Conservation (phyloP, 768 basidiomycete genomes). For the Hygrophorus russula region DNA sequence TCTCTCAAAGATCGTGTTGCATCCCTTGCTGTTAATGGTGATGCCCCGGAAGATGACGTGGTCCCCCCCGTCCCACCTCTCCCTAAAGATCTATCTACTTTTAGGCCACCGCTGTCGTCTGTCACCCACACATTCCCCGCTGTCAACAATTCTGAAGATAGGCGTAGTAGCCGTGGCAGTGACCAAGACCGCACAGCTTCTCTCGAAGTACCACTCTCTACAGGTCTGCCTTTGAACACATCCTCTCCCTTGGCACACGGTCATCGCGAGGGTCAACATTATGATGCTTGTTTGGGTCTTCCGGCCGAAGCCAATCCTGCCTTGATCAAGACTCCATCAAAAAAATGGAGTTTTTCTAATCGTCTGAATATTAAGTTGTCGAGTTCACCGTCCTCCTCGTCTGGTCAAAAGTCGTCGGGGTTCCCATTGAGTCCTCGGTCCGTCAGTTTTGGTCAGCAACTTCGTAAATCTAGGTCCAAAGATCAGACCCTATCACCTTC, state of each 20-base stretch:
- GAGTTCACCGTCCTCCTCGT: constrained; percentile 47
- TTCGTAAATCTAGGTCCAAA: constrained; percentile 60
- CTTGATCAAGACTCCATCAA: constrained; percentile 71
- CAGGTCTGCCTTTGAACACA: constrained; percentile 18
- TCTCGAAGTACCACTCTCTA: constrained; percentile 37
- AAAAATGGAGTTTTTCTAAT: constrained; percentile 94
- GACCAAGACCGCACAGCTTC: constrained; percentile 38
- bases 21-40: constrained; percentile 45
- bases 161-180: constrained; percentile 30
- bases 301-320: constrained; percentile 33
- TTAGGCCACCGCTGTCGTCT: constrained; percentile 55
- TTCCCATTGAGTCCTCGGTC: constrained; percentile 60
- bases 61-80: constrained; percentile 94
- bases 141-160: constrained; percentile 28
- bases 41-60: constrained; percentile 44
- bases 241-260: constrained; percentile 15
- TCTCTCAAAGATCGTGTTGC: constrained; percentile 60
- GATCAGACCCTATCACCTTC: constrained; percentile 43
- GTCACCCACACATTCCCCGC: constrained; percentile 41
- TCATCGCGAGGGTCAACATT: constrained; percentile 29
- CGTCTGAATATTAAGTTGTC: constrained; percentile 69
- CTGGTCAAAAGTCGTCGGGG: constrained; percentile 33
- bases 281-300: constrained; percentile 24
- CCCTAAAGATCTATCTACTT: constrained; percentile 79
- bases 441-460: constrained; percentile 53